Evolutionary conservation across 805 yeast genomes (phyloP).

Genomic region (Candida arabinofermentans): DNA sequence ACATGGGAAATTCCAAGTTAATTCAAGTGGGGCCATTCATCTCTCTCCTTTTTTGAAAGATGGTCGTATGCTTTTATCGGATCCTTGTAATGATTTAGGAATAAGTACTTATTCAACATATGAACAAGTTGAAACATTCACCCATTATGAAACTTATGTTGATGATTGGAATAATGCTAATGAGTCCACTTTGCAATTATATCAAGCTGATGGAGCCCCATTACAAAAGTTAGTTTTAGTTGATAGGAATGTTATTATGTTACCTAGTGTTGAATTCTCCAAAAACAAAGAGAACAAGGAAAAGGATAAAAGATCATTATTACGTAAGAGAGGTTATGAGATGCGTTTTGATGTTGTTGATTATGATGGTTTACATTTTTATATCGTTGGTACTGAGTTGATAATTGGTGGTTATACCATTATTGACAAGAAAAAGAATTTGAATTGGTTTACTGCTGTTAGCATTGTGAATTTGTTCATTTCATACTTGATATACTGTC

Average conservation of each 20-base stretch:
- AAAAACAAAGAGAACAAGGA: too few species aligned
- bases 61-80: neutral
- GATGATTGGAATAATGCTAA: neutral
- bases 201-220: neutral
- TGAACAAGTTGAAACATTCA: neutral
- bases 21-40: neutral
- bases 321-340: too few species aligned
- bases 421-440: too few species aligned
- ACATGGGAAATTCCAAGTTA: neutral
- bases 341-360: too few species aligned
- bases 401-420: too few species aligned
- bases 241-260: neutral
- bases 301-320: too few species aligned
- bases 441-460: too few species aligned
- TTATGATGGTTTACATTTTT: too few species aligned
- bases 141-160: neutral
- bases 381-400: too few species aligned
- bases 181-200: neutral
- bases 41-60: neutral
- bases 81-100: neutral
- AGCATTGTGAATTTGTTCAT: too few species aligned
- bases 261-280: neutral
- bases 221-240: neutral
- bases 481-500: too few species aligned
- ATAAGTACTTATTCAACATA: neutral